phyloP scores from a whole-genome alignment of 2,329 filamentous ascomycete genomes.

The Emydomyces testavorans region DNA sequence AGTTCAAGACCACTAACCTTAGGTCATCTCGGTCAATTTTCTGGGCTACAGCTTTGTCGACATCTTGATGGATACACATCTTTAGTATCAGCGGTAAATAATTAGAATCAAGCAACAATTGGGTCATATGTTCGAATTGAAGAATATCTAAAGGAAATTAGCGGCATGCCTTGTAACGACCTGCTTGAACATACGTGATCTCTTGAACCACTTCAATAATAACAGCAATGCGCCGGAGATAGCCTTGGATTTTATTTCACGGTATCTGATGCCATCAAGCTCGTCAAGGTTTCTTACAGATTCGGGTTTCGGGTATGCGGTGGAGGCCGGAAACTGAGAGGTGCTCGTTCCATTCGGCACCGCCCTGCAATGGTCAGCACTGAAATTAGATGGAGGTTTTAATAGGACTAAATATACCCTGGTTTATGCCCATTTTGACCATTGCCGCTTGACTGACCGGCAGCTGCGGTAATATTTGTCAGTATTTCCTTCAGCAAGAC shows the following conservation, averaged over 20 bases:
- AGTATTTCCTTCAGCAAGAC: constrained; percentile 83
- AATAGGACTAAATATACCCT: constrained; percentile 28
- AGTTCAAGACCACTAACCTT: constrained; percentile 44
- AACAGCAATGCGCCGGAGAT: constrained; percentile 79
- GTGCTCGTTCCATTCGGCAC: background rate
- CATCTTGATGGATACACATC: constrained; percentile 85
- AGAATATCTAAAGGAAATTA: constrained; percentile 56
- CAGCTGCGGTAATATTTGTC: constrained; percentile 71
- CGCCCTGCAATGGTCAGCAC: background rate
- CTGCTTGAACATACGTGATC: constrained; percentile 60
- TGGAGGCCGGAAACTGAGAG: background rate
- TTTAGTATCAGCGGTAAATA: constrained; percentile 88
- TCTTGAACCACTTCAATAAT: constrained; percentile 91
- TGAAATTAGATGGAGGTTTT: background rate
- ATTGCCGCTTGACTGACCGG: constrained; percentile 43
- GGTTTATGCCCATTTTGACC: constrained; percentile 37
- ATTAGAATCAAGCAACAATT: constrained; percentile 86
- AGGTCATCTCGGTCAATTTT: constrained; percentile 71
- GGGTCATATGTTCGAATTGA: constrained; percentile 91
- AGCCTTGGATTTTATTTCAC: constrained; percentile 84
- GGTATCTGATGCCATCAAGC: constrained; percentile 64
- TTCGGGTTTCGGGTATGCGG: constrained; percentile 19
- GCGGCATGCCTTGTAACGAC: background rate
- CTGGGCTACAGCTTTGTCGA: constrained; percentile 79
- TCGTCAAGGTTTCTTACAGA: constrained; percentile 51